Percentiles rank a stretch among this genome's conserved stretches.
Evolutionary conservation across 345 rosid genomes (phyloP).

Genomic region (Eucalyptus sideroxylon): DNA sequence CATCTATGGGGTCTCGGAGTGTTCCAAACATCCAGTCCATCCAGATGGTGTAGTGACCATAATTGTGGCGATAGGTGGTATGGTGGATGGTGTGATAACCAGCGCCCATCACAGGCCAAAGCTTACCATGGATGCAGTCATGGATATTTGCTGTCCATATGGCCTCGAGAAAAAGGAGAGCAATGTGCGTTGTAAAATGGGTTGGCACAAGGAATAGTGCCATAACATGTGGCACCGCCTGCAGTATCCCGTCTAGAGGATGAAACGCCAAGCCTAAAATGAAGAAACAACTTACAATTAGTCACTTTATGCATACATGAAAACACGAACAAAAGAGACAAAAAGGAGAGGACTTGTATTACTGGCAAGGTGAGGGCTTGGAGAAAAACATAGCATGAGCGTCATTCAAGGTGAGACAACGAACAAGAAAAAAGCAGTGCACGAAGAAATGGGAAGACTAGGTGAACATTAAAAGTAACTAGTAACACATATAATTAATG

Average conservation of each 20-base stretch:
- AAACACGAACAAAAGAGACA: not conserved
- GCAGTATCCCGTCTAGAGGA: slow-evolving; percentile 87
- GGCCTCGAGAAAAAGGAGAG: slow-evolving; percentile 65
- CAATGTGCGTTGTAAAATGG: slow-evolving; percentile 70
- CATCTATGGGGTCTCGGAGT: slow-evolving; percentile 59
- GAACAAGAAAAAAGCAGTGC: not conserved
- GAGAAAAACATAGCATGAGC: not conserved
- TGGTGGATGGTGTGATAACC: slow-evolving; percentile 98
- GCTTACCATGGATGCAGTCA: slow-evolving; percentile 73
- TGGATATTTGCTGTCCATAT: slow-evolving; percentile 94
- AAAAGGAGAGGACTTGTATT: not conserved
- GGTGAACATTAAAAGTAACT: not conserved
- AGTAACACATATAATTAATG: not conserved
- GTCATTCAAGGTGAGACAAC: not conserved
- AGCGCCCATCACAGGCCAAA: slow-evolving; percentile 98
- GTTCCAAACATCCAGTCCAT: slow-evolving; percentile 99
- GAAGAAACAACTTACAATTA: not conserved
- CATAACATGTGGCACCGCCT: slow-evolving; percentile 77
- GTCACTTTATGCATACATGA: not conserved
- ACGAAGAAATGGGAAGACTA: not conserved
- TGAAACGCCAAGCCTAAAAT: slow-evolving; percentile 83
- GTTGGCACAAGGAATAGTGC: slow-evolving; percentile 68
- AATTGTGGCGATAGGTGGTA: slow-evolving; percentile 90
- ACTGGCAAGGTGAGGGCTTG: not conserved
- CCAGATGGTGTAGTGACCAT: slow-evolving; percentile 94